Base-by-base conservation (phyloP, 352 stramenopile genomes). In the Pythium oligandrum region DNA sequence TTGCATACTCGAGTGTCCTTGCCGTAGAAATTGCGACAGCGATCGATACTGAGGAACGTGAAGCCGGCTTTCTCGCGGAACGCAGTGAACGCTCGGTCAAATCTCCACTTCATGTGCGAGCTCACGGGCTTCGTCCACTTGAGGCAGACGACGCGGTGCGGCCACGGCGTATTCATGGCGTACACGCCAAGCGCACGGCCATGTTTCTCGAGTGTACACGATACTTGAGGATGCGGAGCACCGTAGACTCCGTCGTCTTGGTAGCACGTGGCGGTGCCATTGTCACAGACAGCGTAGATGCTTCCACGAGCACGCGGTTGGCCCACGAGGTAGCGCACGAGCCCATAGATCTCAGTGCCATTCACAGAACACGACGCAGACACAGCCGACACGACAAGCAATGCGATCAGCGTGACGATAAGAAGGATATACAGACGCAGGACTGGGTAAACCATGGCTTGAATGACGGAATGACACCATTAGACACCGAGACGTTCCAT, bases 91-190 rank as follows among this genome's bases (percentile, higher is more conserved):
- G 61, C 65, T 39, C 47, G 35, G 8, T 53, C 2, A 31, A 71
- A 70, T 40, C 64, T 50, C 17, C 10, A 9, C 34, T 59, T 53
- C 38, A 65, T 50, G 32, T 50, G 11, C 6, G 44, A 32, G 1
- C 57, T 58, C 48, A 71, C 70, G 3, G 50, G 26, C 44, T 50
- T 40, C 35, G 50, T 58, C 40, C 61, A 70, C n/a, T 44, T 53
- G 39, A 59, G 66, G 59, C 65, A 73, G 4, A 54, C 61, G 31
- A 73, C 51, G 11, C 65, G 53, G 30, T 71, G 53, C 2, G 65
- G 65, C 65, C 65, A 73, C 36, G 54, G 54, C 48, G 62, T 46
- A 35, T 47, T 4, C 40, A n/a, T 64, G 33, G 56, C 17, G 48
- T 66, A 65, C 36, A 69, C 57, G 9, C 61, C 61, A 12, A 69